Evolutionary conservation across 2,329 filamentous ascomycete species (phyloP), one percentile per base, ranked within the genome.

Genomic region (Cercospora sesami): DNA sequence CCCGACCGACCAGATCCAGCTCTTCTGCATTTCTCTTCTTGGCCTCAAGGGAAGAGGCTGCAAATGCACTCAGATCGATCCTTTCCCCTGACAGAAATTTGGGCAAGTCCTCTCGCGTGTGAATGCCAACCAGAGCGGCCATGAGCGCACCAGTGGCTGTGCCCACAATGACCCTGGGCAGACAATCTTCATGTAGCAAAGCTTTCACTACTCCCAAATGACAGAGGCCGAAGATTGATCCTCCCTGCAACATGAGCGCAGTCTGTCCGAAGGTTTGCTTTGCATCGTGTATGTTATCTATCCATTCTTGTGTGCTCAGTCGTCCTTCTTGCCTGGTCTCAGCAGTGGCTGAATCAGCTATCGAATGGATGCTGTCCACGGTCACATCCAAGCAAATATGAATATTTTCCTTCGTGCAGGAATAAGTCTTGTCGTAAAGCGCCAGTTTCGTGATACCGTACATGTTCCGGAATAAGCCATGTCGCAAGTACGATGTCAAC

Each of bases 301-400:
- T 83, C 81, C 96, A 97, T 66, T 89, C 89, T 80, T 94, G 91
- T 28, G 88, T 89, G 16, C 88, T 90, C 72, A 93, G 82, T 7
- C 66, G 53, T 6, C 69, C 69, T 39, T 45, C 66, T 21, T 65
- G 60, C 30, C 68, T 68, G n/a, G 62, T 63, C 65, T 70, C 55
- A 10, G 67, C 66, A 0, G 87, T 90, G 21, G 90, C 88, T 63
- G 92, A 84, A 21, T 82, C 81, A 39, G 89, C 89, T 36, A 97
- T 89, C 75, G 94, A 90, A 68, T 91, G 87, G 64, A 97, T 89
- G 1, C 92, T 90, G 68, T 91, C 87, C 14, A 91, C 91, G 42
- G 96, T 90, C 76, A 95, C 90, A 1, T 90, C 89, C 69, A 96
- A 90, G 77, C 97, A 97, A 79, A 96, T 92, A 76, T 97, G 93